phyloP scores from a whole-genome alignment of 352 stramenopile genomes.

The Phytophthora pini region DNA sequence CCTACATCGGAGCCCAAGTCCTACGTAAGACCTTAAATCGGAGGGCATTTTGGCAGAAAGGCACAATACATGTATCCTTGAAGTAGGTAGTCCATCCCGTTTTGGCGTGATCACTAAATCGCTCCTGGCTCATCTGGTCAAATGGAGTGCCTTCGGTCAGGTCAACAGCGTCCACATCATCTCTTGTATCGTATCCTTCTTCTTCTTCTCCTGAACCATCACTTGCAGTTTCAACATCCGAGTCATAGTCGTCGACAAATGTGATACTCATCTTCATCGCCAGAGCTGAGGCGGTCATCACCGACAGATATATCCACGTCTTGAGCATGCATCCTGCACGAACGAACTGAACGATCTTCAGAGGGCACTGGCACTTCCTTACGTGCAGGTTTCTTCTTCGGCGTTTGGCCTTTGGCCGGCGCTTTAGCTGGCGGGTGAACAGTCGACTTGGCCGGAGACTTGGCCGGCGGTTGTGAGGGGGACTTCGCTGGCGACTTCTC shows the following conservation, averaged over 20 bases:
- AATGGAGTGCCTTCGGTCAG: not conserved
- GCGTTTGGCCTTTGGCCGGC: not conserved
- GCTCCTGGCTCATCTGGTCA: slow-evolving; percentile 1
- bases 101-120: not conserved
- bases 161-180: not conserved
- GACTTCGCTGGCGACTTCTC: not conserved
- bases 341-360: not conserved
- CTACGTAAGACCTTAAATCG: too few species aligned
- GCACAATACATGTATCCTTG: not conserved
- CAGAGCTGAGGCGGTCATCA: not conserved
- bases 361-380: not conserved
- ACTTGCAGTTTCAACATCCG: not conserved
- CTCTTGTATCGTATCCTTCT: not conserved
- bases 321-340: not conserved
- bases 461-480: not conserved
- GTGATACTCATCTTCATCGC: not conserved
- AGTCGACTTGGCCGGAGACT: not conserved
- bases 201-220: not conserved
- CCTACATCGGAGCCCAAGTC: too few species aligned
- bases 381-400: not conserved
- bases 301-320: not conserved
- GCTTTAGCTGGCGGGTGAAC: not conserved
- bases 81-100: not conserved
- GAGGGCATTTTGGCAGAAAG: too few species aligned
- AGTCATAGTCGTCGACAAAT: not conserved